phyloP scores from a whole-genome alignment of 257 asterid species.

The Solanum piurae region DNA sequence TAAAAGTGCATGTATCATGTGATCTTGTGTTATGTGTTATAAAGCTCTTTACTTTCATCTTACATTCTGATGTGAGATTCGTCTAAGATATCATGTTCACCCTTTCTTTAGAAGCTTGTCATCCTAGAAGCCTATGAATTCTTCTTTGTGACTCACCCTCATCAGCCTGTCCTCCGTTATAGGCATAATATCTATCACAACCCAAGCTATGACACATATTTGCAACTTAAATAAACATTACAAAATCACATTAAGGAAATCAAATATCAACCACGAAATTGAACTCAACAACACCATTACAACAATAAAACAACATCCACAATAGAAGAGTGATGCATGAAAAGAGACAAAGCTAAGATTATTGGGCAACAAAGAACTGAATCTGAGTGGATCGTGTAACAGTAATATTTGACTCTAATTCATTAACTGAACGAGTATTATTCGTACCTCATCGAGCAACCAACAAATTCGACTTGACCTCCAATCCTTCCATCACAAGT shows the following conservation, averaged over 20 bases:
- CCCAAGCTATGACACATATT: neutral
- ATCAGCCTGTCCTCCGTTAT: neutral
- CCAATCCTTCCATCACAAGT: neutral
- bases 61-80: neutral
- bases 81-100: neutral
- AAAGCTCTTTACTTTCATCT: too few relatives aligned
- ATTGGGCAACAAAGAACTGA: neutral
- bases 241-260: neutral
- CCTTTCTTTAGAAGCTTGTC: neutral
- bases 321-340: neutral
- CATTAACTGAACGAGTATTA: neutral
- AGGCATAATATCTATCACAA: neutral
- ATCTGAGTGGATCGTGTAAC: neutral
- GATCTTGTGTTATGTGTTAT: too few relatives aligned
- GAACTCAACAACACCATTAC: neutral
- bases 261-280: neutral
- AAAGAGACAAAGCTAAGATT: neutral
- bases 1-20: neutral
- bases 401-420: neutral
- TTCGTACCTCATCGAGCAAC: neutral
- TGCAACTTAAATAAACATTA: neutral
- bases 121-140: neutral
- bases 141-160: fast-evolving
- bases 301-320: neutral
- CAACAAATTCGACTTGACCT: neutral